Evolutionary conservation across 2,329 filamentous ascomycete species (phyloP), one percentile per base, ranked within the genome.

Genomic region (Fusarium sp.): DNA sequence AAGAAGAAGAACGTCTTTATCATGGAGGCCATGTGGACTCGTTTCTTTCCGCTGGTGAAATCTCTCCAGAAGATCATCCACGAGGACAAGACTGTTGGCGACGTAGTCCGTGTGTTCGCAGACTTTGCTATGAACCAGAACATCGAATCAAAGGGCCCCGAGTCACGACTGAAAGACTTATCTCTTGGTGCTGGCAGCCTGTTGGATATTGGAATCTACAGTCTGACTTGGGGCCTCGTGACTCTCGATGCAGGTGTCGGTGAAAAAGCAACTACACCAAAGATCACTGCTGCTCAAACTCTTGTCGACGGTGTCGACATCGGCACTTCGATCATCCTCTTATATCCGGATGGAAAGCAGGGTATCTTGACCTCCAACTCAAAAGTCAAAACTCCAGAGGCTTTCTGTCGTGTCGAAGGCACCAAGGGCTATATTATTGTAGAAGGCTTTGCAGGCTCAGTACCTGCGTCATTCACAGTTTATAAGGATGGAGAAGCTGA

Each of bases 11-110:
- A 81, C 14, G 80, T 86, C 7, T 86, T 82, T 60, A 70, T 86
- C 29, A 82, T 83, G 77, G 84, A 86, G 70, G 84, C 83, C 16
- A 82, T 85, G 81, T 85, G 84, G 84, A 82, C 82, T 7, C 81
- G 84, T 16, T 83, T 83, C 75, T 83, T 79, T 23, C 83, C 84
- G 0, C 70, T 86, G 5, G 76, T 82, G 5, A 75, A 72, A 39
- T 75, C 78, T 10, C 63, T 86, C 1, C 78, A 79, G 48, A 73
- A 76, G 16, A 45, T 83, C 2, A 60, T 86, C 1, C 81, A 84
- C 52, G 75, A 81, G 23, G 81, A 85, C 10, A 81, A 81, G 48
- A 77, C 71, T 18, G 80, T 85, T 41, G 83, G 84, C 9, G 76
- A 80, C 2, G 77, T 85, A 2, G 76, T 78, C 19, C 79, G 83